Evolutionary conservation across 2,329 filamentous ascomycete species (phyloP).

Genomic region (Thermothelomyces thermophilus): DNA sequence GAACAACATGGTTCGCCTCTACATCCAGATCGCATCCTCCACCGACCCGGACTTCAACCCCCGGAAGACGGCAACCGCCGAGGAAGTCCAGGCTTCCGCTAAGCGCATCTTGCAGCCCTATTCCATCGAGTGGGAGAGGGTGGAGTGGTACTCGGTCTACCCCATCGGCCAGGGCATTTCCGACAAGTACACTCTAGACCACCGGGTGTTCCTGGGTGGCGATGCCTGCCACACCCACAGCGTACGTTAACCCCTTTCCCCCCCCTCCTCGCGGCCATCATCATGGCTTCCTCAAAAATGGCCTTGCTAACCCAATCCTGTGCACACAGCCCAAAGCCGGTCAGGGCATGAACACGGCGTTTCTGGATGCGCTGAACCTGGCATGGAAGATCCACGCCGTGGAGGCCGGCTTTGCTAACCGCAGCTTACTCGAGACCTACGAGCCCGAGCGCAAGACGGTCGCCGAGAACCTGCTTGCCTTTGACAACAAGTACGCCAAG

Average conservation of each 20-base stretch:
- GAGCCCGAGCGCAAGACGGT: conserved; percentile 79
- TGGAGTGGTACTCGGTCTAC: conserved; percentile 72
- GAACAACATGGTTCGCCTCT: conserved; percentile 60
- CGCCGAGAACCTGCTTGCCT: conserved; percentile 75
- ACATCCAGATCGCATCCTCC: conserved; percentile 61
- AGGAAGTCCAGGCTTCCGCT: conserved; percentile 58
- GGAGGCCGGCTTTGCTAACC: conserved; percentile 71
- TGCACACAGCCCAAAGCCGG: conserved; percentile 65
- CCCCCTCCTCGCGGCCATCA: neutral
- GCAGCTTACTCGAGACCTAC: conserved; percentile 73
- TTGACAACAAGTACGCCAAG: conserved; percentile 84
- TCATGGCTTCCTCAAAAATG: no score
- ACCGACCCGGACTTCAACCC: conserved; percentile 56
- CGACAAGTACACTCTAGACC: conserved; percentile 59
- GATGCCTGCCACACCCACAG: conserved; percentile 78
- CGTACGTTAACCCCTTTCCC: no score
- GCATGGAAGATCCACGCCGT: conserved; percentile 96
- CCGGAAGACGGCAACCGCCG: conserved; percentile 55
- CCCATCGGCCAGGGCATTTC: conserved; percentile 69
- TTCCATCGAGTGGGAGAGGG: conserved; percentile 57
- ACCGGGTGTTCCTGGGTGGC: conserved; percentile 67
- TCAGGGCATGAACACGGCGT: conserved; percentile 75
- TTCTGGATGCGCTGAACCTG: conserved; percentile 77
- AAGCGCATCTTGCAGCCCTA: conserved; percentile 62
- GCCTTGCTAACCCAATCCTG: conserved; percentile 33